These are phyloP conservation scores for Saksenaea oblongispora DNA, from an alignment of 371 early-diverging fungal genomes.

Conservation along the genomic window DNA sequence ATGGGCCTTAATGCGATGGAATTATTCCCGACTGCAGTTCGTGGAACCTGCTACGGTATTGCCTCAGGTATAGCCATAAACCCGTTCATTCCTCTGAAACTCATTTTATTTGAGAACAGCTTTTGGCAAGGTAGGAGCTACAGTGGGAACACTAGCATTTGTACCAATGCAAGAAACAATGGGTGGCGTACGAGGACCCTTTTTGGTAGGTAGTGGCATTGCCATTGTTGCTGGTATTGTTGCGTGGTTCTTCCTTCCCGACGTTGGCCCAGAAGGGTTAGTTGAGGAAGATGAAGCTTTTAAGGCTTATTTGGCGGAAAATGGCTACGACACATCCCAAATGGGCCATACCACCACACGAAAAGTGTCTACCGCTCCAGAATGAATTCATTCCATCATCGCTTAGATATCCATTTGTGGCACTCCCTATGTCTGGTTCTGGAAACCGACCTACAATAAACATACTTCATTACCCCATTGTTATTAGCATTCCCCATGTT, in stretches of 20 bases:
- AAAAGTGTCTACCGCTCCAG: not conserved
- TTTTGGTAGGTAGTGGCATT: conserved; percentile 33
- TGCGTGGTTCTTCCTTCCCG: conserved; percentile 29
- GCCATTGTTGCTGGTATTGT: conserved; percentile 26
- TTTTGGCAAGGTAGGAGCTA: conserved; percentile 45
- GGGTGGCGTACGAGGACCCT: conserved; percentile 28
- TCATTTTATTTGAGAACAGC: conserved; percentile 8
- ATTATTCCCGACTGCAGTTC: conserved; percentile 51
- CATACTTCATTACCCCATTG: not conserved
- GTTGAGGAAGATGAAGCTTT: conserved; percentile 53
- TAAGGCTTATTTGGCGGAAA: conserved; percentile 35
- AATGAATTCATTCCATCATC: not conserved
- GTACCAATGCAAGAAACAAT: conserved; percentile 30
- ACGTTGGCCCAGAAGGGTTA: conserved; percentile 34
- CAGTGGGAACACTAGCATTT: conserved; percentile 38
- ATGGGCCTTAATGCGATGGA: conserved; percentile 55
- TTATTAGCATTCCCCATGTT: not conserved
- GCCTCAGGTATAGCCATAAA: conserved; percentile 16
- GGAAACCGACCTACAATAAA: not conserved
- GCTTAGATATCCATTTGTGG: not conserved
- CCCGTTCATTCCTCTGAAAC: conserved; percentile 12
- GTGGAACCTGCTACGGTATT: conserved; percentile 60
- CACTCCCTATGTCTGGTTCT: not conserved
- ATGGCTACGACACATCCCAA: conserved; percentile 47
- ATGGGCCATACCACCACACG: conserved; percentile 24